These are phyloP conservation scores for Ophiorrhiza pumila DNA, from an alignment of 257 asterid genomes.

Conservation along the genomic window DNA sequence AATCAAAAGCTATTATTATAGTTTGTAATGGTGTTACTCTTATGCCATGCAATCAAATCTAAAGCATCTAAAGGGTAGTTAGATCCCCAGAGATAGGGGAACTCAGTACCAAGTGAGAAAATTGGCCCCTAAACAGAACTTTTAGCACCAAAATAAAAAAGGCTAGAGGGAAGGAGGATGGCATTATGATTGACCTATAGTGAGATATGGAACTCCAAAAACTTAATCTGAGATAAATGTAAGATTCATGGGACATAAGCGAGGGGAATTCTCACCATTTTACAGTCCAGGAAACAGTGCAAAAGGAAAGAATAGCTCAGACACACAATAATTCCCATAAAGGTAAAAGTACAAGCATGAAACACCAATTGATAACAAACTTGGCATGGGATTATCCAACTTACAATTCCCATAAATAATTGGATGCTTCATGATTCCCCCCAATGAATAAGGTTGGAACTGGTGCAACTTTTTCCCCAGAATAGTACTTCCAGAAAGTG, in stretches of 20 bases:
- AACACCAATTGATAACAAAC: background rate
- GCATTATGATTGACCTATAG: too few relatives aligned
- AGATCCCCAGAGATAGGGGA: background rate
- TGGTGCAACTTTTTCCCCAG: slow-evolving; percentile 91
- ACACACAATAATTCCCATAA: background rate
- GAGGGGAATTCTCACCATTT: background rate
- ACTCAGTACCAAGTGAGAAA: background rate
- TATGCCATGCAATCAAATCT: too few relatives aligned
- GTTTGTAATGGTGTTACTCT: background rate
- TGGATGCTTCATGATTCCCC: slow-evolving; percentile 93
- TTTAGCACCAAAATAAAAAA: background rate
- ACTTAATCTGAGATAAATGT: background rate
- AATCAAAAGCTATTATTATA: background rate
- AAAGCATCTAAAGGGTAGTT: background rate
- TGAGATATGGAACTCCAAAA: background rate
- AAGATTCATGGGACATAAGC: background rate
- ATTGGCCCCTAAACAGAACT: background rate
- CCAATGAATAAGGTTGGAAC: slow-evolving; percentile 80
- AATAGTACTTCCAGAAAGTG: slow-evolving; percentile 91
- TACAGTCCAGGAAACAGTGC: background rate
- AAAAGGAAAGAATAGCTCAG: background rate
- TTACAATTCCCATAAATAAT: slow-evolving; percentile 86
- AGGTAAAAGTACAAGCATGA: background rate
- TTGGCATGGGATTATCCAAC: slow-evolving; percentile 22
- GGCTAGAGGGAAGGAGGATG: background rate